Conservation (phyloP, 2,329 filamentous ascomycete species). For the Exophiala bonariae region DNA sequence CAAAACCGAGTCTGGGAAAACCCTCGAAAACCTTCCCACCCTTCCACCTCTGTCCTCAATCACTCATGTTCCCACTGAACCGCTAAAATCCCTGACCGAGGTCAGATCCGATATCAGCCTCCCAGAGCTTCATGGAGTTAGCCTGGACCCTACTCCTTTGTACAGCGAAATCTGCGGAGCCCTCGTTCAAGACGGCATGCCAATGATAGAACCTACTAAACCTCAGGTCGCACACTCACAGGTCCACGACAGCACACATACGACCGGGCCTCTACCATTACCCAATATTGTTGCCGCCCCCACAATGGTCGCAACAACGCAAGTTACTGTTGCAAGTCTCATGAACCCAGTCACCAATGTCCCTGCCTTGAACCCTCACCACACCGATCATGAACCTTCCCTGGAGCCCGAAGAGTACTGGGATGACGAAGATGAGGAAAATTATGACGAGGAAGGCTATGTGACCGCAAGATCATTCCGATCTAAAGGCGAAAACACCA, state of each 20-base stretch:
- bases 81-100: constrained; percentile 21
- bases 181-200: constrained; percentile 4
- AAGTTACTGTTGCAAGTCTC: constrained; percentile 20
- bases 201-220: constrained; percentile 10
- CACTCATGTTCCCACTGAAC: constrained; percentile 26
- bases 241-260: not conserved
- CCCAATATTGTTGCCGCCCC: constrained; percentile 1
- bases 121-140: constrained; percentile 25
- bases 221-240: constrained; percentile 5
- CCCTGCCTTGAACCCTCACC: constrained; percentile 21
- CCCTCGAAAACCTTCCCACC: constrained; percentile 30
- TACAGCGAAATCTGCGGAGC: constrained; percentile 16
- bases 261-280: not conserved
- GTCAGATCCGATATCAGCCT: constrained; percentile 25
- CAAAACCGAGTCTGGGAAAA: not conserved
- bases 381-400: constrained; percentile 26
- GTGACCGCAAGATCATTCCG: constrained; percentile 77
- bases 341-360: constrained; percentile 14
- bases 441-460: constrained; percentile 68
- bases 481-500: constrained; percentile 73
- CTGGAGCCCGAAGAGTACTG: constrained; percentile 70
- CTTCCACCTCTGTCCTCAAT: constrained; percentile 9
- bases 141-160: constrained; percentile 13
- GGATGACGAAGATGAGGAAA: constrained; percentile 71
- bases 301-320: constrained; percentile 10